phyloP scores from a whole-genome alignment of 2,329 filamentous ascomycete species.

The Penicillium sp. region DNA sequence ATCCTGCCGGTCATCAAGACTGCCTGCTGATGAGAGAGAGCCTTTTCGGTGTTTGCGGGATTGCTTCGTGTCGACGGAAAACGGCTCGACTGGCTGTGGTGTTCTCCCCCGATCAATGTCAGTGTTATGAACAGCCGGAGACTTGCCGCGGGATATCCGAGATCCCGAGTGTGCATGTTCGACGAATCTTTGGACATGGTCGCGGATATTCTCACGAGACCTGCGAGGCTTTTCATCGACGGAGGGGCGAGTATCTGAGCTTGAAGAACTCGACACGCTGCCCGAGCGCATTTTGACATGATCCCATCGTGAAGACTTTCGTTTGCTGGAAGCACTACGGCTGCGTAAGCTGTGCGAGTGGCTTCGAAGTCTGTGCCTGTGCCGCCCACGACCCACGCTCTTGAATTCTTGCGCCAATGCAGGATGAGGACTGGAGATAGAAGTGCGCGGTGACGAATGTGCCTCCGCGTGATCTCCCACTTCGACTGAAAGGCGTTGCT shows the following conservation, averaged over 20 bases:
- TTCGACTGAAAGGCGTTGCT: slow-evolving; percentile 23
- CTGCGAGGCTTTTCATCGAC: slow-evolving; percentile 8
- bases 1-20: slow-evolving; percentile 31
- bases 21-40: slow-evolving; percentile 54
- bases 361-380: slow-evolving; percentile 59
- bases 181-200: slow-evolving; percentile 6
- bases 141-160: slow-evolving; percentile 8
- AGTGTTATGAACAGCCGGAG: background rate
- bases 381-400: slow-evolving; percentile 54
- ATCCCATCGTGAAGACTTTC: slow-evolving; percentile 52
- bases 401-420: slow-evolving; percentile 40
- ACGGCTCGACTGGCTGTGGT: slow-evolving; percentile 3
- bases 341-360: slow-evolving; percentile 56
- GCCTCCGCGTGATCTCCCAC: slow-evolving; percentile 13
- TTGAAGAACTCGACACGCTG: slow-evolving; percentile 57
- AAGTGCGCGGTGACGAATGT: slow-evolving; percentile 23
- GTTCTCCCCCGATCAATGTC: slow-evolving; percentile 2
- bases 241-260: slow-evolving; percentile 31
- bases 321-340: slow-evolving; percentile 49
- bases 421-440: slow-evolving; percentile 41
- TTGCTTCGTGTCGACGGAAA: slow-evolving; percentile 7
- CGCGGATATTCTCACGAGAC: slow-evolving; percentile 4
- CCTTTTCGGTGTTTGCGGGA: slow-evolving; percentile 48
- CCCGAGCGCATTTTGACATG: slow-evolving; percentile 53
- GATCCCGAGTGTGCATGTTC: slow-evolving; percentile 6